Conservation (phyloP, 306 rosid species). For the Carpinus viminea region DNA sequence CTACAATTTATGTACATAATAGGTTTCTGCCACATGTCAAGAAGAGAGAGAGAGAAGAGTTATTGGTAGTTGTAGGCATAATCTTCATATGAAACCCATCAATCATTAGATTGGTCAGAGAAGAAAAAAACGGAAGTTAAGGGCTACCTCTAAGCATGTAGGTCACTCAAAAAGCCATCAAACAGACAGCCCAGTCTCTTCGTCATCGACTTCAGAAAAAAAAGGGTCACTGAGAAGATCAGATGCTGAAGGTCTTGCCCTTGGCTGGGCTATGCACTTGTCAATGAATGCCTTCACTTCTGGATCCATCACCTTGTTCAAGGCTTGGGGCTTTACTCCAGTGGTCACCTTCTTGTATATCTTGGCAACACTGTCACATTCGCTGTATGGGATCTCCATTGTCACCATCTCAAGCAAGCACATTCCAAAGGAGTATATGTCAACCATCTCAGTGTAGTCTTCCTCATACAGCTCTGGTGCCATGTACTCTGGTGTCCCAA, state of each 20-base stretch:
- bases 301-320: constrained; percentile 57
- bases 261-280: constrained; percentile 79
- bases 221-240: constrained; percentile 86
- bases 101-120: constrained; percentile 8
- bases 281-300: constrained; percentile 77
- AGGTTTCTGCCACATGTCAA: constrained; percentile 13
- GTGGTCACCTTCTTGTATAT: constrained; percentile 78
- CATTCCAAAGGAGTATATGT: constrained; percentile 90
- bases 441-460: constrained; percentile 96
- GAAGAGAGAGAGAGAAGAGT: constrained; percentile 4
- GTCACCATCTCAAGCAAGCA: constrained; percentile 97
- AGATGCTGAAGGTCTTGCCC: constrained; percentile 87
- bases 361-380: constrained; percentile 81
- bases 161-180: constrained; percentile 23
- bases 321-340: constrained; percentile 70
- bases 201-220: constrained; percentile 58
- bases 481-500: constrained; percentile 95
- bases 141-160: neutral
- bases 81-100: constrained; percentile 15
- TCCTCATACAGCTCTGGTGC: constrained; percentile 96
- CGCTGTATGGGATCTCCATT: constrained; percentile 86
- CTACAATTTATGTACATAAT: constrained; percentile 4
- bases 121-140: neutral
- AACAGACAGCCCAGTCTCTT: constrained; percentile 30
- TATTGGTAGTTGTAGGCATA: neutral